phyloP scores from a whole-genome alignment of 2,329 filamentous ascomycete genomes.

The Claviceps quebecensis region DNA sequence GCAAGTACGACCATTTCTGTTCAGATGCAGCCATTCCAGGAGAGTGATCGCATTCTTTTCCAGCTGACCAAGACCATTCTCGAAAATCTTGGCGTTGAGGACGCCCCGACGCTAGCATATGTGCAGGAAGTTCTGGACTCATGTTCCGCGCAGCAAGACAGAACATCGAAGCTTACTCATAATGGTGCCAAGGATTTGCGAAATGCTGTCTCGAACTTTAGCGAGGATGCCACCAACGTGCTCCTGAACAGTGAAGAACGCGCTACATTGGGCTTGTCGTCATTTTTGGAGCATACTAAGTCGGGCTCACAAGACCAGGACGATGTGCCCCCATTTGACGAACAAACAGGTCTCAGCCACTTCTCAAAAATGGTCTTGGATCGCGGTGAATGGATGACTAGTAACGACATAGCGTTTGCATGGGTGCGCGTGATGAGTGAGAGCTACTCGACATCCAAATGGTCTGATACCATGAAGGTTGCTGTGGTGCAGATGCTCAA shows the following conservation, averaged over 20 bases:
- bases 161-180: slow-evolving; percentile 32
- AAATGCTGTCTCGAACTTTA: slow-evolving; percentile 33
- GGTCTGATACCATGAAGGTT: slow-evolving; percentile 44
- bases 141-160: slow-evolving; percentile 36
- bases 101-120: slow-evolving; percentile 29
- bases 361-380: slow-evolving; percentile 38
- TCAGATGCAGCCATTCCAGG: slow-evolving; percentile 42
- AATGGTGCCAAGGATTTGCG: slow-evolving; percentile 35
- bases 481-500: slow-evolving; percentile 43
- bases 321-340: slow-evolving; percentile 35
- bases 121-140: slow-evolving; percentile 38
- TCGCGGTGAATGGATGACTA: slow-evolving; percentile 31
- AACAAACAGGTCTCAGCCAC: slow-evolving; percentile 33
- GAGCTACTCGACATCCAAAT: slow-evolving; percentile 40
- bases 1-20: slow-evolving; percentile 36
- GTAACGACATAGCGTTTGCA: slow-evolving; percentile 43
- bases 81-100: slow-evolving; percentile 39
- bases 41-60: slow-evolving; percentile 41
- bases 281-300: slow-evolving; percentile 51
- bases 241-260: slow-evolving; percentile 39
- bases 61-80: slow-evolving; percentile 40
- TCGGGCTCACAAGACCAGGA: slow-evolving; percentile 35
- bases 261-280: slow-evolving; percentile 39
- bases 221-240: slow-evolving; percentile 38
- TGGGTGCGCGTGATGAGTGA: slow-evolving; percentile 38